Evolutionary conservation across 1,284 basidiomycete genomes (phyloP), one percentile per base, ranked within the genome.

Genomic region (Microbotryum lychnidis-dioicae): DNA sequence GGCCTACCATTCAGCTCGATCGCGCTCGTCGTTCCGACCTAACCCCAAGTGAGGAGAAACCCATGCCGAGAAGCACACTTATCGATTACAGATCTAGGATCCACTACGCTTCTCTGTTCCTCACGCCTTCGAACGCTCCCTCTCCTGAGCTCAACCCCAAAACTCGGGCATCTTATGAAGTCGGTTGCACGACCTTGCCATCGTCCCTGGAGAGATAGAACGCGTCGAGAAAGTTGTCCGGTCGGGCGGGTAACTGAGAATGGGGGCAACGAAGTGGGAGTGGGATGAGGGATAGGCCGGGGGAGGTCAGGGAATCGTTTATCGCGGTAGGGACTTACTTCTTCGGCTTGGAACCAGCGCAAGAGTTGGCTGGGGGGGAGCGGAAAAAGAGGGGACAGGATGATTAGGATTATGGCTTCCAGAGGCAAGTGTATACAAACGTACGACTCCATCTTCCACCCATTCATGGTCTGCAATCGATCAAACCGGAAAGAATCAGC

Each of bases 261-360:
- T 27, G 9, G 6, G 16, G 48, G 18, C 12, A 8, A 45, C 29
- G 25, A 20, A 12, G 48, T n/a, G 18, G 4, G 42, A 27, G 2
- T n/a, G 21, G 2, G 21, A 8, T 16, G 12, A 45, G 42, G 20
- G n/a, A 21, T 21, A 5, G 27, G 27, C 3, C 12, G 27, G 14
- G 31, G 6, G 12, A 23, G 23, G 6, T 0, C 9, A n/a, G 44
- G 44, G 20, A 37, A 23, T 47, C n/a, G 7, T 10, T 10, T 29
- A 25, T 1, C 16, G 31, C 44, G 54, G 21, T 23, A 18, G 50
- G 3, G 37, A 57, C 76, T 62, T 61, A 77, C 77, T 73, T 78
- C 77, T 65, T 77, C 77, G 57, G 75, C 71, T 12, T 73, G 69
- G 58, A 78, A 78, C 75, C 73, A 75, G 61, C 74, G 73, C 74